Evolutionary conservation across 2,329 filamentous ascomycete genomes (phyloP).

Genomic region (Moelleriella libera): DNA sequence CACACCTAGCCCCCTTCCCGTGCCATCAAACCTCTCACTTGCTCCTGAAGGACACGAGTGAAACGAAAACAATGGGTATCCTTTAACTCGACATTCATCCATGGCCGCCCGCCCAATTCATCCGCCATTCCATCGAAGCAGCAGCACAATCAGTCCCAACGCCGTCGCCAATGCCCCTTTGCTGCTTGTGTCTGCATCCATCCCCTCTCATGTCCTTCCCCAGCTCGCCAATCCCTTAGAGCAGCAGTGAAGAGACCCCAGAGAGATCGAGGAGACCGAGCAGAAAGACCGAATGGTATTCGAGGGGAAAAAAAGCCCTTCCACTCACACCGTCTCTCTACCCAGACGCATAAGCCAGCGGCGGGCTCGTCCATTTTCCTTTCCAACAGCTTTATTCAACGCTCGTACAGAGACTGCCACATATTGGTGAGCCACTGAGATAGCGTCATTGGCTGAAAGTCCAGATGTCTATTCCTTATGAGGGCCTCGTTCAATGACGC

Average conservation of each 20-base stretch:
- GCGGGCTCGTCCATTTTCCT: neutral
- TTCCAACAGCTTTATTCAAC: neutral
- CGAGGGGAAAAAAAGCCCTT: too few relatives aligned
- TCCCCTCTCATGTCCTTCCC: neutral
- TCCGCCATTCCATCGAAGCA: neutral
- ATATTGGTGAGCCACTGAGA: slow-evolving; percentile 33
- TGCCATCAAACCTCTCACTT: too few relatives aligned
- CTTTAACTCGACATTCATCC: too few relatives aligned
- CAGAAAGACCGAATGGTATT: too few relatives aligned
- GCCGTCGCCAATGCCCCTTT: neutral
- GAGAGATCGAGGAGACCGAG: too few relatives aligned
- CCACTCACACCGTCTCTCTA: too few relatives aligned
- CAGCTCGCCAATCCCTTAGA: too few relatives aligned
- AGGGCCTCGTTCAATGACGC: slow-evolving; percentile 44
- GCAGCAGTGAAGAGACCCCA: too few relatives aligned
- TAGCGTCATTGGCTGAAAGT: slow-evolving; percentile 35
- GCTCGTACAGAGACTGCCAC: slow-evolving; percentile 3
- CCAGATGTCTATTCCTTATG: slow-evolving; percentile 18
- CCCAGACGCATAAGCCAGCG: too few relatives aligned
- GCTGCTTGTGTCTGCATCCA: neutral
- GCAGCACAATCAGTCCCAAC: neutral
- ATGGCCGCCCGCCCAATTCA: neutral
- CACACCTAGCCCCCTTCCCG: too few relatives aligned
- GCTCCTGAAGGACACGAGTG: too few relatives aligned
- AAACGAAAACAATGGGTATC: too few relatives aligned